Evolutionary conservation across 768 basidiomycete genomes (phyloP).

Genomic region (Strobilomyces dryophilus): DNA sequence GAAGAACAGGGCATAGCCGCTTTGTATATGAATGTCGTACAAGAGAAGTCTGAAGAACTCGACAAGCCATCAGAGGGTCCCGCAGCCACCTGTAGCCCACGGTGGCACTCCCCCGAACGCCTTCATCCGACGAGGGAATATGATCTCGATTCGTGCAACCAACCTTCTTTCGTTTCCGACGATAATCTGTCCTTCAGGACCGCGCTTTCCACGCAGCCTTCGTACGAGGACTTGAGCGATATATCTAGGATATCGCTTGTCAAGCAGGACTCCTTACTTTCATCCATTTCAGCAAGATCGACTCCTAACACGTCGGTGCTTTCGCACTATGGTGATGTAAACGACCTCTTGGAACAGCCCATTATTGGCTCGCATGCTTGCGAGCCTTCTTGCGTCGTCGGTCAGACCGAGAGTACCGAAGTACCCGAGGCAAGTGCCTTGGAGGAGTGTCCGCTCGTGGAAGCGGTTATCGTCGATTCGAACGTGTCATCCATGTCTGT

Average conservation of each 20-base stretch:
- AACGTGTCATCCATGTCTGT: not conserved
- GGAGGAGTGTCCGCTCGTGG: not conserved
- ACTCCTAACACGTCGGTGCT: slow-evolving; percentile 22
- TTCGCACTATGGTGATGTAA: slow-evolving; percentile 18
- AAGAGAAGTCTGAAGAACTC: slow-evolving; percentile 5
- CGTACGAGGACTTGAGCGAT: slow-evolving; percentile 18
- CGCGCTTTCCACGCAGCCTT: slow-evolving; percentile 24
- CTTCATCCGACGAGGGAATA: slow-evolving; percentile 7
- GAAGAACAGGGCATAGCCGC: slow-evolving; percentile 3
- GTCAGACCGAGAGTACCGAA: not conserved
- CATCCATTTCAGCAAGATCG: slow-evolving; percentile 18
- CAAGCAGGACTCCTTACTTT: slow-evolving; percentile 17
- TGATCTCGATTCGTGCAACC: slow-evolving; percentile 12
- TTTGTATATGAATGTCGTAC: slow-evolving; percentile 1
- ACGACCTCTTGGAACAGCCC: slow-evolving; percentile 2
- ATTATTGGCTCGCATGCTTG: not conserved
- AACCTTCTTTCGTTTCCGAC: slow-evolving; percentile 15
- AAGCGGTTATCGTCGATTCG: not conserved
- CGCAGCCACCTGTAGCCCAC: not conserved
- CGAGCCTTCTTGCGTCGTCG: not conserved
- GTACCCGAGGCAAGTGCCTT: not conserved
- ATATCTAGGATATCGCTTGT: slow-evolving; percentile 12
- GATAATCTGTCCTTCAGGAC: slow-evolving; percentile 20
- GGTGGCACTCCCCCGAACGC: not conserved
- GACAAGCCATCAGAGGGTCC: not conserved